A percentile compares a stretch with the other conserved stretches of the same genome.
phyloP scores from a whole-genome alignment of 1,139 yeast genomes.

The Candida smagusa region DNA sequence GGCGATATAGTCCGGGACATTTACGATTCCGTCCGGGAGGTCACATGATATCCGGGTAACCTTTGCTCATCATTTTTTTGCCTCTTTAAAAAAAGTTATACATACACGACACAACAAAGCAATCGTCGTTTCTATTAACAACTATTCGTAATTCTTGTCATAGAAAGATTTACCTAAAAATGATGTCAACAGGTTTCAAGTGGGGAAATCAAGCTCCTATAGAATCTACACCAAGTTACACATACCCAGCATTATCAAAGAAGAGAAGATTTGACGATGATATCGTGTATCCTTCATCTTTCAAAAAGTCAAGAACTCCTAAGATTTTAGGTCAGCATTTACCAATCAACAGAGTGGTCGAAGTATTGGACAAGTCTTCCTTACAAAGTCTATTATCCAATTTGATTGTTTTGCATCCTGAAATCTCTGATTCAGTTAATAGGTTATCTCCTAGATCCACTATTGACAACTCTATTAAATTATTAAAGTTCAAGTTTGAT shows the following conservation, averaged over 20 bases:
- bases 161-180: constrained; percentile 1
- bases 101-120: no score
- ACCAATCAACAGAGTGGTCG: constrained; percentile 61
- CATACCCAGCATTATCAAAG: constrained; percentile 11
- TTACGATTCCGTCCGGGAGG: no score
- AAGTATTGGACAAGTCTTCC: constrained; percentile 57
- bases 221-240: constrained; percentile 14
- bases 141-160: no score
- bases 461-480: constrained; percentile 47
- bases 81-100: no score
- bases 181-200: constrained; percentile 34
- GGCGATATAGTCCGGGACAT: no score
- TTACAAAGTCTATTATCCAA: constrained; percentile 52
- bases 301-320: constrained; percentile 38
- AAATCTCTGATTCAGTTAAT: constrained; percentile 50
- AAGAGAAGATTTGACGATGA: constrained; percentile 18
- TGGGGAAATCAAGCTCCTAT: constrained; percentile 24
- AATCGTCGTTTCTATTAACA: no score
- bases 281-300: constrained; percentile 6
- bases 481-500: constrained; percentile 47
- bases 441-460: constrained; percentile 59
- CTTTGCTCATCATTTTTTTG: no score
- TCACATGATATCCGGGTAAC: no score
- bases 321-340: constrained; percentile 48
- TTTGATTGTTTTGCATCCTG: constrained; percentile 61